phyloP scores from a whole-genome alignment of 768 basidiomycete genomes.

The Gymnopilus dilepis region DNA sequence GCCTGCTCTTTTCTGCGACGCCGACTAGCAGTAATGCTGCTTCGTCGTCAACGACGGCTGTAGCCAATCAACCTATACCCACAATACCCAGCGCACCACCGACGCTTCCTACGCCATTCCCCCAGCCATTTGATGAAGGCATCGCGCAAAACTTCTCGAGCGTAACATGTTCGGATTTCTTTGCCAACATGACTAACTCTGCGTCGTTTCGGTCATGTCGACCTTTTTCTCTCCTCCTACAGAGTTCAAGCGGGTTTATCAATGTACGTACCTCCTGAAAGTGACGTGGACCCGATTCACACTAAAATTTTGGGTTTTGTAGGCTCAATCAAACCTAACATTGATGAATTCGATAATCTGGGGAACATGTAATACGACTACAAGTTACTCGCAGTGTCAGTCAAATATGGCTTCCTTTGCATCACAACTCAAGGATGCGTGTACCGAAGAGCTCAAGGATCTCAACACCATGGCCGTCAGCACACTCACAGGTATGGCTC shows the following conservation, averaged over 20 bases:
- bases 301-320: no score
- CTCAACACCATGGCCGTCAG: conserved; percentile 55
- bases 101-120: conserved; percentile 74
- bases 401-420: conserved; percentile 73
- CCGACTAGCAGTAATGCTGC: conserved; percentile 18
- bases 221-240: conserved; percentile 70
- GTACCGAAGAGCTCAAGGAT: conserved; percentile 58
- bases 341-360: conserved; percentile 72
- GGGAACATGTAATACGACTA: conserved; percentile 78
- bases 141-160: conserved; percentile 72
- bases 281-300: no score
- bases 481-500: conserved; percentile 58
- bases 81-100: conserved; percentile 57
- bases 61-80: conserved; percentile 40
- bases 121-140: conserved; percentile 72
- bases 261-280: conserved; percentile 40
- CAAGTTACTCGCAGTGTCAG: conserved; percentile 54
- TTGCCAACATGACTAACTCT: conserved; percentile 73
- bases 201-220: conserved; percentile 73
- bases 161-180: conserved; percentile 68
- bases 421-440: conserved; percentile 49
- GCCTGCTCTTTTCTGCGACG: background rate
- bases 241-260: conserved; percentile 58
- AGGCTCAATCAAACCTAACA: conserved; percentile 71
- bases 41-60: conserved; percentile 24